Conservation (phyloP, 371 early-diverging fungal genomes). For the Mucor racemosus region DNA sequence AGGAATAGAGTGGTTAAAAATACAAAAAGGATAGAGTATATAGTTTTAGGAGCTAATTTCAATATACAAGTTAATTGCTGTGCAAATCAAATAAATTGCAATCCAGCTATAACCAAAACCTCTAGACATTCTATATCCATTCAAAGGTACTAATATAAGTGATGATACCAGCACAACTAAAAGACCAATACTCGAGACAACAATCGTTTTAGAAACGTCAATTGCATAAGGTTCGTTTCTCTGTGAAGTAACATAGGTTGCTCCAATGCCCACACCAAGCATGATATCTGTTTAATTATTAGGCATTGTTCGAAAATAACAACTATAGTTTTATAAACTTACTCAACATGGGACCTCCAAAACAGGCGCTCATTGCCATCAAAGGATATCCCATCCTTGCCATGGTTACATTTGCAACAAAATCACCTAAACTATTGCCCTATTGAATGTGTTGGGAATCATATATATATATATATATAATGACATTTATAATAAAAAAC, state of each 20-base stretch:
- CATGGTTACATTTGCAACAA: slow-evolving; percentile 84
- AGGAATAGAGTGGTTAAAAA: background rate
- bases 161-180: slow-evolving; percentile 50
- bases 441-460: slow-evolving; percentile 12
- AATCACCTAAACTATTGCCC: slow-evolving; percentile 87
- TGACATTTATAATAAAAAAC: no score
- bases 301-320: background rate
- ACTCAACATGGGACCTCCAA: slow-evolving; percentile 85
- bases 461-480: no score
- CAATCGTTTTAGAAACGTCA: slow-evolving; percentile 55
- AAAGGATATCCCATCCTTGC: slow-evolving; percentile 82
- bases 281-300: slow-evolving; percentile 58
- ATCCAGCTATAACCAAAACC: slow-evolving; percentile 60
- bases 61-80: slow-evolving; percentile 53
- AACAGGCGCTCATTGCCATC: slow-evolving; percentile 88
- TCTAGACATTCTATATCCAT: slow-evolving; percentile 55
- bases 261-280: slow-evolving; percentile 77
- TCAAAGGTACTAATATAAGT: slow-evolving; percentile 58
- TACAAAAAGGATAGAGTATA: background rate
- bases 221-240: slow-evolving; percentile 51
- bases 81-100: slow-evolving; percentile 55
- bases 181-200: slow-evolving; percentile 58
- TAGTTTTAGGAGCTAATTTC: slow-evolving; percentile 40
- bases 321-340: slow-evolving; percentile 27
- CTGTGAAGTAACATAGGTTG: slow-evolving; percentile 58